Base-by-base conservation (phyloP, 192 early-diverging fungal species). In the Podila horticola region DNA sequence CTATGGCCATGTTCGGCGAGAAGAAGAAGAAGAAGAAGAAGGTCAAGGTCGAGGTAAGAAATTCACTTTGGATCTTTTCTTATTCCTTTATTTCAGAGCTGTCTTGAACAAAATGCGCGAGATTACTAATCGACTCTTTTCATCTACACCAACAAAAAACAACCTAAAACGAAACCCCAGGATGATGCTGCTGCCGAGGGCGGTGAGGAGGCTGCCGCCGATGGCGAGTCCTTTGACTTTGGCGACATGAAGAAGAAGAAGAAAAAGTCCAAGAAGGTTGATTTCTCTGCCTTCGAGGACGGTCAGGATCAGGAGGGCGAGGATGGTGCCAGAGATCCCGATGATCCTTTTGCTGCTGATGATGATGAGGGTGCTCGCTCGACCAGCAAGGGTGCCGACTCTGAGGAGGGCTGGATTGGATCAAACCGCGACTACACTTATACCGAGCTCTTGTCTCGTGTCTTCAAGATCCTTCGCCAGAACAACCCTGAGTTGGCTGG, bases 401-500 rank as follows among this genome's bases (percentile, higher is more conserved):
- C 84, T 20, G 89, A 86, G 64, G 94, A 95, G 71, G 75, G 93
- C n/a, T 99, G 98, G 98, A 75, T 95, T 26, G 92, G 90, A 64
- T 88, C 91, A 29, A 93, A 95, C 87, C 89, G 97, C 33, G 97
- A 99, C 84, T 98, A 99, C 87, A 92, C 93, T 13, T 99, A 99
- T 82, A 72, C 86, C 26, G 98, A 97, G 90, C 92, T 98, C 20
- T 86, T 99, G 50, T 85, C 87, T 26, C 93, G 98, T 68, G 94
- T 98, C 49, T 99, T 95, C 86, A 90, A 91, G 74, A 93, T 95
- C 30, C 89, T 98, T 67, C 93, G 91, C 52, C 91, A 95, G 74
- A 98, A 97, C 85, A 97, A 99, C 88, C 94, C 96, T 24, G 96
- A 97, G 58, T 88, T 97, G 55, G 92, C 85, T 30, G 95, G 96